A percentile compares a stretch with the other conserved stretches of the same genome.
These are phyloP conservation scores for Wallacemonas sp. DNA, from an alignment of 208 protist species.

Conservation along the genomic window DNA sequence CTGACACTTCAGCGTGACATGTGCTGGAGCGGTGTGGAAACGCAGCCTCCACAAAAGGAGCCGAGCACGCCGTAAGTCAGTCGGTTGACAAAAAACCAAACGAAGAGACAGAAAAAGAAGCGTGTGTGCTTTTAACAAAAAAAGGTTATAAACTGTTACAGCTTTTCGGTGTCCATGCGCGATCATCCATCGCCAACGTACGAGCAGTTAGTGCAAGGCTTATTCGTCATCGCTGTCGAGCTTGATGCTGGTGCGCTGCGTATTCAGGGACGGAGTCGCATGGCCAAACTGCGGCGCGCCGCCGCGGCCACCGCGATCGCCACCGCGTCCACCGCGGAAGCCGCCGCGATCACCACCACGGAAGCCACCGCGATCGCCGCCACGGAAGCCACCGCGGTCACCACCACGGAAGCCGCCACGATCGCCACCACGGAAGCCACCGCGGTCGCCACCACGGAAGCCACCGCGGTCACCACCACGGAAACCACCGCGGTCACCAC, in stretches of 20 bases:
- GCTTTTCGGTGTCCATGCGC: too few species aligned
- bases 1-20: too few species aligned
- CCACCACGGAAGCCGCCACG: slow-evolving; percentile 42
- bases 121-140: background rate
- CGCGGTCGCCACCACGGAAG: slow-evolving; percentile 40
- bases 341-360: slow-evolving; percentile 25
- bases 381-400: slow-evolving; percentile 30
- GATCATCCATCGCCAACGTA: too few species aligned
- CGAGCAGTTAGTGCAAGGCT: background rate
- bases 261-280: slow-evolving; percentile 48
- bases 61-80: background rate
- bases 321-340: slow-evolving; percentile 34
- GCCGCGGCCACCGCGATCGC: slow-evolving; percentile 48
- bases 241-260: slow-evolving; percentile 58
- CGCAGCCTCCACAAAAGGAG: background rate
- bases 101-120: slow-evolving; percentile 18
- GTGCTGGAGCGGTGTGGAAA: too few species aligned
- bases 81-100: slow-evolving; percentile 11
- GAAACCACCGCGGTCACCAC: slow-evolving; percentile 22
- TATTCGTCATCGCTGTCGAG: slow-evolving; percentile 80
- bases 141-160: background rate
- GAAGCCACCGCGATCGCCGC: slow-evolving; percentile 27
- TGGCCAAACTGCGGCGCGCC: slow-evolving; percentile 66
- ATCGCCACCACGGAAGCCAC: slow-evolving; percentile 44
- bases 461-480: slow-evolving; percentile 41